These are phyloP conservation scores for Raphanus hybrid DNA, from an alignment of 441 rosid genomes.

Conservation along the genomic window DNA sequence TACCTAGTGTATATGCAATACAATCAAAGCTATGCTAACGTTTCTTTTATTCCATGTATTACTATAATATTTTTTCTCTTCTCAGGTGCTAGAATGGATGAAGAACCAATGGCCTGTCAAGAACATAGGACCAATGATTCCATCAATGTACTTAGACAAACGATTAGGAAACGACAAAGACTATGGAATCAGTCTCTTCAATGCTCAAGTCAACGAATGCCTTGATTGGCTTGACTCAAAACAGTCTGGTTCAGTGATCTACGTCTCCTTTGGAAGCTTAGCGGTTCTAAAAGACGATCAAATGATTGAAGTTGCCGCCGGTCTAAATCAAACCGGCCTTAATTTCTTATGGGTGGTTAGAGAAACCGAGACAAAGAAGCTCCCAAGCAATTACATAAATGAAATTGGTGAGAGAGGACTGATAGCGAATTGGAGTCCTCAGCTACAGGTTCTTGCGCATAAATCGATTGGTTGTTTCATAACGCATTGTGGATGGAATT, in stretches of 20 bases:
- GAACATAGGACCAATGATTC: constrained; percentile 54
- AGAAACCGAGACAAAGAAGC: constrained; percentile 50
- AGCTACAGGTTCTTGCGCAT: constrained; percentile 56
- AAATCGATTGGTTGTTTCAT: constrained; percentile 49
- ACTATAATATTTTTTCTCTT: not conserved
- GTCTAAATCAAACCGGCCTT: constrained; percentile 36
- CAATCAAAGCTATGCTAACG: not conserved
- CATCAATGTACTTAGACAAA: constrained; percentile 54
- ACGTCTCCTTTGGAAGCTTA: constrained; percentile 59
- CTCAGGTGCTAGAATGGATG: constrained; percentile 48
- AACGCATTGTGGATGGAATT: constrained; percentile 49
- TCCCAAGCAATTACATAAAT: constrained; percentile 47
- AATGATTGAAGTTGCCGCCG: constrained; percentile 54
- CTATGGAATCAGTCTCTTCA: constrained; percentile 53
- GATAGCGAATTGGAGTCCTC: constrained; percentile 60
- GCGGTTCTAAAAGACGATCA: constrained; percentile 46
- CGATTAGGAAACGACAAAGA: constrained; percentile 43
- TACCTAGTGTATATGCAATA: not conserved
- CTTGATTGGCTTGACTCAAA: constrained; percentile 55
- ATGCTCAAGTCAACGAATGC: constrained; percentile 39
- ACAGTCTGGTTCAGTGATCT: constrained; percentile 48
- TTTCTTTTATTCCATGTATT: constrained; percentile 2
- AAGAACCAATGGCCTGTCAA: constrained; percentile 38
- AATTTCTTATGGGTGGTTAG: constrained; percentile 68
- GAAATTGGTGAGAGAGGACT: constrained; percentile 46